phyloP scores from a whole-genome alignment of 306 rosid genomes.

The Sophora flavescens region DNA sequence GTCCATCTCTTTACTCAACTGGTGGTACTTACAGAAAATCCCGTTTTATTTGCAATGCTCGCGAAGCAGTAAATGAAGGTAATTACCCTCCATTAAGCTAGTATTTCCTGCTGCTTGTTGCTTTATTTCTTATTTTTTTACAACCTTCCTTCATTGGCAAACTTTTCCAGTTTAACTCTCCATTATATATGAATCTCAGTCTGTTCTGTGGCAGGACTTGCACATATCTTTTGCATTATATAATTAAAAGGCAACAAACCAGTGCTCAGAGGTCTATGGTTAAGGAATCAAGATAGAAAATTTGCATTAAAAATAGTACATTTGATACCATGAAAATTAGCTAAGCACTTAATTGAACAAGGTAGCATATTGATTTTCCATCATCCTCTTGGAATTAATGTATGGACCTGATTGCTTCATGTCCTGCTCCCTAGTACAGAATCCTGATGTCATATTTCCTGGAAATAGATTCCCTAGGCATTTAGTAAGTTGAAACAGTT shows the following conservation, averaged over 20 bases:
- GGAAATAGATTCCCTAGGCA: too few species aligned
- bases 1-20: slow-evolving; percentile 48
- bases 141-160: not conserved
- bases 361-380: not conserved
- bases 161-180: not conserved
- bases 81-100: not conserved
- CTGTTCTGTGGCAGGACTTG: not conserved
- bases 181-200: not conserved
- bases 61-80: slow-evolving; percentile 73
- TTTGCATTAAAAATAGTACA: too few species aligned
- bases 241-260: not conserved
- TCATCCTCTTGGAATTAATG: slow-evolving; percentile 5
- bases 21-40: slow-evolving; percentile 48
- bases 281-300: too few species aligned
- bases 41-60: slow-evolving; percentile 78
- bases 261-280: too few species aligned
- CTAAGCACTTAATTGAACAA: not conserved
- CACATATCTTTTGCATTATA: slow-evolving; percentile 12
- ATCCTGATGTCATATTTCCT: too few species aligned
- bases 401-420: not conserved
- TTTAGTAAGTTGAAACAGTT: too few species aligned
- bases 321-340: too few species aligned
- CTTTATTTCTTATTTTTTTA: not conserved
- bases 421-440: too few species aligned
- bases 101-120: not conserved